Evolutionary conservation across 495 filamentous ascomycete genomes (phyloP), one percentile per base, ranked within the genome.

Genomic region (Cairneyella variabilis): DNA sequence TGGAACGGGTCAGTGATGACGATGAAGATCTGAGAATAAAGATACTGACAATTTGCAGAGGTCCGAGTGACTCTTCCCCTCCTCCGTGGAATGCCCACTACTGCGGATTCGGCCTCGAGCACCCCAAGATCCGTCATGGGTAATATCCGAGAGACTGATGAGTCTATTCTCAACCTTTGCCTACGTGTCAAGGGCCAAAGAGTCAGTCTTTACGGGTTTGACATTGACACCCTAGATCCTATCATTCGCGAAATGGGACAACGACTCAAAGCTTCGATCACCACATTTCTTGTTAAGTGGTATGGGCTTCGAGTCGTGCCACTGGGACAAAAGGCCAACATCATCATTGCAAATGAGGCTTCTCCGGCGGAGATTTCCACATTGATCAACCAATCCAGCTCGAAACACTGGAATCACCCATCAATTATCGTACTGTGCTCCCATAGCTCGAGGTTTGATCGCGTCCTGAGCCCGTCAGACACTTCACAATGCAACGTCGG

Each of bases 201-300:
- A 8, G 61, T 58, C 16, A 34, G 45, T 9, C 47, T 63, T 5
- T 42, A 63, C 30, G 61, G 61, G 3, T 63, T 63, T 25, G 61
- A 63, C 11, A 22, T 52, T 36, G 23, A 49, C 5, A 45, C 50
- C 0, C 25, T 32, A 36, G 57, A 60, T 36, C 57, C 61, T 1
- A 39, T 60, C 9, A 17, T 45, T 16, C 38, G 18, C 0, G 39
- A 53, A 32, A 56, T 51, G 48, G 45, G 49, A 8, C 17, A 54
- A 11, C 21, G 53, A 18, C 38, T 63, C 5, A 57, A 60, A 30
- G 47, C 32, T 9, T 60, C 57, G 3, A 28, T 63, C 18, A 40
- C 49, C 14, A 59, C 46, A 11, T 63, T 63, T 40, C 41, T 63
- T 5, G 47, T 42, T 2, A 51, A 63, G 8, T 63, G 61, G 61